These are phyloP conservation scores for Pseudevernia furfuracea DNA, from an alignment of 495 filamentous ascomycete species.

Conservation along the genomic window DNA sequence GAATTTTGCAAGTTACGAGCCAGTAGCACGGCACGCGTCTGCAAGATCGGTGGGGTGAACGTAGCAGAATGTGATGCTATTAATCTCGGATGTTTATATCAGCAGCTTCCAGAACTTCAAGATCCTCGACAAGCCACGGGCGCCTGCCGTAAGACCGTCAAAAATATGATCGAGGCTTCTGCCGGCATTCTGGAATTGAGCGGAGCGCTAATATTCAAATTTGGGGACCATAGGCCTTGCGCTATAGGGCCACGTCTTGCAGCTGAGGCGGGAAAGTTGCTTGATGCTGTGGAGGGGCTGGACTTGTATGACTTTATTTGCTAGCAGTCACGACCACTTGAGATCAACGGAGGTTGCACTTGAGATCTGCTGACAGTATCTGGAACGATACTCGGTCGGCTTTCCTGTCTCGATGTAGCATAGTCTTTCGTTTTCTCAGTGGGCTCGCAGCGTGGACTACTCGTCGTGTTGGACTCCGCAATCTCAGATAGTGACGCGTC, in stretches of 20 bases:
- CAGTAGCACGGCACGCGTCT: background rate
- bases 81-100: conserved; percentile 3
- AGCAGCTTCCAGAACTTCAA: conserved; percentile 7
- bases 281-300: conserved; percentile 5
- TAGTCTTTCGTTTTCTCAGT: background rate
- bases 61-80: background rate
- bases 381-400: background rate
- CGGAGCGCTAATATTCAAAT: background rate
- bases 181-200: background rate
- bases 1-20: background rate
- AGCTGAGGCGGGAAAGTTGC: background rate
- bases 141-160: conserved; percentile 2
- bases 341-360: background rate
- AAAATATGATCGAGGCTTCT: background rate
- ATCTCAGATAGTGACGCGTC: background rate
- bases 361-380: background rate
- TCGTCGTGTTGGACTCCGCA: background rate
- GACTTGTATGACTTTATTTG: background rate
- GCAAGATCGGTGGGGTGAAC: background rate
- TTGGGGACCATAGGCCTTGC: conserved; percentile 2
- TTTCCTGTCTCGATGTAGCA: background rate
- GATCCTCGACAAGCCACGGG: background rate
- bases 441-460: background rate
- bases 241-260: conserved; percentile 5
- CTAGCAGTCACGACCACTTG: background rate